Evolutionary conservation across 1,284 basidiomycete species (phyloP).

Genomic region (Uromyces viciae-fabae): DNA sequence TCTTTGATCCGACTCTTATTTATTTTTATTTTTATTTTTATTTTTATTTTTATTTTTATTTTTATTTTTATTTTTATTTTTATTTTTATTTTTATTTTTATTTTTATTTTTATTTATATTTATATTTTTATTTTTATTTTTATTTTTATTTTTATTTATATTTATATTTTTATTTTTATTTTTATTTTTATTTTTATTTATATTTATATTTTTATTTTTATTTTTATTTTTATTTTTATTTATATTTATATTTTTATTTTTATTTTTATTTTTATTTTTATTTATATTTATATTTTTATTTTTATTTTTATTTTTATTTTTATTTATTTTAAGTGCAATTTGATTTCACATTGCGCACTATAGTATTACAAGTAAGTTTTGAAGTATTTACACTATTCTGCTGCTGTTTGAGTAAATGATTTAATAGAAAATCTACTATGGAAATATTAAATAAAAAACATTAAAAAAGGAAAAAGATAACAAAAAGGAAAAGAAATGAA

Average conservation of each 20-base stretch:
- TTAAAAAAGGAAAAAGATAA: neutral
- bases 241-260: neutral
- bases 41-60: neutral
- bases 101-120: neutral
- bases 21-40: neutral
- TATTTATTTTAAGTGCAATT: neutral
- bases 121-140: neutral
- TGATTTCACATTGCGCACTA: neutral
- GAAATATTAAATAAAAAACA: neutral
- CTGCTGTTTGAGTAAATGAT: neutral
- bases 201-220: neutral
- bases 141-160: neutral
- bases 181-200: neutral
- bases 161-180: neutral
- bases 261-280: neutral
- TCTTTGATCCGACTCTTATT: too few species aligned
- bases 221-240: neutral
- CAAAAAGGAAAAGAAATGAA: neutral
- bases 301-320: neutral
- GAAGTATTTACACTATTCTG: neutral
- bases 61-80: neutral
- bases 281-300: neutral
- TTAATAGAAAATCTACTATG: too few species aligned
- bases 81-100: neutral
- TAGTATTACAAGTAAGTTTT: too few species aligned